Evolutionary conservation across 2,329 filamentous ascomycete species (phyloP).

Genomic region (Fusarium palustre): DNA sequence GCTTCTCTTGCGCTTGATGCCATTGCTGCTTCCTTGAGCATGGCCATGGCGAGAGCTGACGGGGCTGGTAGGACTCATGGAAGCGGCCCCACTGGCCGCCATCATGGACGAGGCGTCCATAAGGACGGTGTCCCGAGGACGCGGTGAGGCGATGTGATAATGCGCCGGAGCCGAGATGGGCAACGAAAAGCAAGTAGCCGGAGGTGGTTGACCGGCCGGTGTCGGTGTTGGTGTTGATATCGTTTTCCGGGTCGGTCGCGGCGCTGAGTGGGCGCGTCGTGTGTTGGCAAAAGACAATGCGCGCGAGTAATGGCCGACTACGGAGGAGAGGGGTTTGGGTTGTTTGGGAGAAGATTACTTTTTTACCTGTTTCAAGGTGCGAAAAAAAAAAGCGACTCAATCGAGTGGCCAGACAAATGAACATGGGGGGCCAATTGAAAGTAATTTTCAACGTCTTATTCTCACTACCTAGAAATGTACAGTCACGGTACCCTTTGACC

Average conservation of each 20-base stretch:
- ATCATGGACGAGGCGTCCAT: conserved; percentile 64
- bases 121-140: conserved; percentile 37
- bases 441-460: conserved; percentile 6
- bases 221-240: conserved; percentile 47
- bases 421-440: conserved; percentile 11
- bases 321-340: conserved; percentile 48
- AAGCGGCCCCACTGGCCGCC: conserved; percentile 58
- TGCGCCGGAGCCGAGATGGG: conserved; percentile 27
- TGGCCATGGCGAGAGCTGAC: conserved; percentile 62
- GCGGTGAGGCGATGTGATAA: conserved; percentile 16
- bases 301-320: conserved; percentile 50
- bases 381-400: conserved; percentile 39
- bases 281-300: conserved; percentile 40
- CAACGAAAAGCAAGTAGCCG: conserved; percentile 21
- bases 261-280: conserved; percentile 44
- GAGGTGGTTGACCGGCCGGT: conserved; percentile 42
- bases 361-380: conserved; percentile 33
- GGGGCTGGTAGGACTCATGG: conserved; percentile 67
- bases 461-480: conserved; percentile 24
- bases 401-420: conserved; percentile 33
- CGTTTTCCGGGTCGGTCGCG: conserved; percentile 40
- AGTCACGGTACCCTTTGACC: conserved; percentile 28
- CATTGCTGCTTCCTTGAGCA: conserved; percentile 57
- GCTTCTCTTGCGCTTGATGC: conserved; percentile 69
- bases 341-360: conserved; percentile 43